Evolutionary conservation across 1,284 basidiomycete species (phyloP).

Genomic region (Vanrija sp.): DNA sequence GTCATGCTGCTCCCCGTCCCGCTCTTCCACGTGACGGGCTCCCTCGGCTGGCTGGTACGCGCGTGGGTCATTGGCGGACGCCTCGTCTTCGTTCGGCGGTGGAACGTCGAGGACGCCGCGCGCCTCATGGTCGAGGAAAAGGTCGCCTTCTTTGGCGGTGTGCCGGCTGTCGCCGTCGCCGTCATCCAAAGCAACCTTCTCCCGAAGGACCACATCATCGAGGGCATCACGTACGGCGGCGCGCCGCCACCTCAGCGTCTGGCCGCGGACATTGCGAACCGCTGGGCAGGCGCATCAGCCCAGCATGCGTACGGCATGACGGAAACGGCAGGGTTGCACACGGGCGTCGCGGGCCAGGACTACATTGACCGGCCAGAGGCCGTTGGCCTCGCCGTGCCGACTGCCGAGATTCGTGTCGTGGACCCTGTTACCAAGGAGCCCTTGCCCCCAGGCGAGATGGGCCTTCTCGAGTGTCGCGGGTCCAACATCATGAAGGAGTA

Average conservation of each 20-base stretch:
- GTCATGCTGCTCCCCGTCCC: slow-evolving; percentile 38
- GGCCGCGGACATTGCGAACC: slow-evolving; percentile 27
- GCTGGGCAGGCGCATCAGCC: slow-evolving; percentile 27
- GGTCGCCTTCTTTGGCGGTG: slow-evolving; percentile 38
- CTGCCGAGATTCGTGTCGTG: slow-evolving; percentile 32
- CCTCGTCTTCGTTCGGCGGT: slow-evolving; percentile 36
- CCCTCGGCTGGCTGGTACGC: slow-evolving; percentile 39
- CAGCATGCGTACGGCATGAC: slow-evolving; percentile 44
- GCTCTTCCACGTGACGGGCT: slow-evolving; percentile 46
- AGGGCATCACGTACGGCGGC: slow-evolving; percentile 42
- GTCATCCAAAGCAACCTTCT: slow-evolving; percentile 34
- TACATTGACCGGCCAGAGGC: slow-evolving; percentile 20
- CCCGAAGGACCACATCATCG: slow-evolving; percentile 25
- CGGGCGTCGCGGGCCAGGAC: slow-evolving; percentile 34
- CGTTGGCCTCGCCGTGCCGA: slow-evolving; percentile 34
- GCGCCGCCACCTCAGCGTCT: slow-evolving; percentile 38
- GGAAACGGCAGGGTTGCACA: slow-evolving; percentile 42
- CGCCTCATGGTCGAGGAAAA: slow-evolving; percentile 28
- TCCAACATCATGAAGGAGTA: slow-evolving; percentile 42
- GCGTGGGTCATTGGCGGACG: slow-evolving; percentile 35
- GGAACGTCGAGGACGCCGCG: slow-evolving; percentile 34
- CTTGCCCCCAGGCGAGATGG: slow-evolving; percentile 21
- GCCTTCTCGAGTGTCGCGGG: slow-evolving; percentile 29
- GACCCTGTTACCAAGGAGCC: slow-evolving; percentile 23
- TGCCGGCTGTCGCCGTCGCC: slow-evolving; percentile 38